Conservation (phyloP, 1,284 basidiomycete species). For the Irpex rosettiformis region DNA sequence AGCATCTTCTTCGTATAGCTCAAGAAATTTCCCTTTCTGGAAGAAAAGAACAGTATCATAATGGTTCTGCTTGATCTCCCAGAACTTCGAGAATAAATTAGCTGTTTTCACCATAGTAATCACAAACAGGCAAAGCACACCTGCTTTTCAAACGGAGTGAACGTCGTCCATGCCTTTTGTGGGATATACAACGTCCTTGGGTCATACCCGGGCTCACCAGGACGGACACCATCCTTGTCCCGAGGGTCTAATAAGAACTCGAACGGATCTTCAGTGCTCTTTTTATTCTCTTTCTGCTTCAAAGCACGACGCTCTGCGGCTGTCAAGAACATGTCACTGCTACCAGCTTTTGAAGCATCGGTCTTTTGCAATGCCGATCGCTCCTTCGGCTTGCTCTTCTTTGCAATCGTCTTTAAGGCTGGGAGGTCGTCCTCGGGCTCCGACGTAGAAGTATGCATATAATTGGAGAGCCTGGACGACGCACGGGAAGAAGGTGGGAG, state of each 20-base stretch:
- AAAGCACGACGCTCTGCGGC: conserved; percentile 80
- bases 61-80: conserved; percentile 97
- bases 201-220: conserved; percentile 89
- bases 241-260: conserved; percentile 74
- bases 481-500: conserved; percentile 32
- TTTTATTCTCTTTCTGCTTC: conserved; percentile 80
- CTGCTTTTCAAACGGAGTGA: conserved; percentile 96
- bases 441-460: conserved; percentile 35
- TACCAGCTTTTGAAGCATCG: conserved; percentile 24
- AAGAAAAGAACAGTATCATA: conserved; percentile 96
- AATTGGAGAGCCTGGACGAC: conserved; percentile 41
- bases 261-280: conserved; percentile 78
- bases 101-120: no score
- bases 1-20: conserved; percentile 96
- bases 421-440: conserved; percentile 21
- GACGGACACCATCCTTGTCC: conserved; percentile 84
- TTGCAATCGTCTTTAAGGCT: conserved; percentile 17
- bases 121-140: conserved; percentile 34
- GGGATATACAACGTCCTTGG: conserved; percentile 88
- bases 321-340: conserved; percentile 63
- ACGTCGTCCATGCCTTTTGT: conserved; percentile 71
- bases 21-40: conserved; percentile 78
- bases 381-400: conserved; percentile 28
- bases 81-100: no score
- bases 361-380: conserved; percentile 30